Evolutionary conservation across 495 filamentous ascomycete genomes (phyloP), one percentile per base, ranked within the genome.

Genomic region (Aspergillus biplanus): DNA sequence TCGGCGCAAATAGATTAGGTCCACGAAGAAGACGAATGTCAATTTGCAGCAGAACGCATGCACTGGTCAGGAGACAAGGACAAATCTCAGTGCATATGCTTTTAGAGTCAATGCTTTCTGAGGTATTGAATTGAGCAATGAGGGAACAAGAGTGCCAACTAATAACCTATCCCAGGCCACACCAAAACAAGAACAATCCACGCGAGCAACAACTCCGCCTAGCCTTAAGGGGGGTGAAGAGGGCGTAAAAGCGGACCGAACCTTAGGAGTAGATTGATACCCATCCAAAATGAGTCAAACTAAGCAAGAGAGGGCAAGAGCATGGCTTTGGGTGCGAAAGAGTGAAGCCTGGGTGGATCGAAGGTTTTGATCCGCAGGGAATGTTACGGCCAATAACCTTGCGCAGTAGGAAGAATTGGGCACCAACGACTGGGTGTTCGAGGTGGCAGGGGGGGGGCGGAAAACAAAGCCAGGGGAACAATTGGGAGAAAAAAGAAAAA

Each of bases 21-120:
- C 70, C 75, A 79, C 75, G 73, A 73, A 66, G 73, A 73, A 66
- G 62, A 64, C 68, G 68, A 63, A 49, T 65, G 52, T 66, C 65
- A 64, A 58, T 60, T 60, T 39, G 46, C 35, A 60, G 60, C 59
- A 64, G 67, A 65, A 67, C 65, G 65, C 56, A 67, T 67, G 69
- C 70, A 65, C 67, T 73, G 31, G 27, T 21, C 11, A 37, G 64
- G 69, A 59, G 65, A 69, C 65, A 64, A 64, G 63, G 54, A 61
- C 52, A 56, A 62, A 58, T 65, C 42, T 65, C 57, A 62, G 61
- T 54, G 52, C 47, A 53, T 59, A 58, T 53, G 58, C 63, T 52
- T 57, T 52, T 67, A 61, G 52, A 64, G 65, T 63, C 65, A 64
- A 64, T 64, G 65, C 65, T 60, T 69, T 62, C 64, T 56, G 54